phyloP scores from a whole-genome alignment of 176 grass and related monocot genomes.

The Ensete glaucum region DNA sequence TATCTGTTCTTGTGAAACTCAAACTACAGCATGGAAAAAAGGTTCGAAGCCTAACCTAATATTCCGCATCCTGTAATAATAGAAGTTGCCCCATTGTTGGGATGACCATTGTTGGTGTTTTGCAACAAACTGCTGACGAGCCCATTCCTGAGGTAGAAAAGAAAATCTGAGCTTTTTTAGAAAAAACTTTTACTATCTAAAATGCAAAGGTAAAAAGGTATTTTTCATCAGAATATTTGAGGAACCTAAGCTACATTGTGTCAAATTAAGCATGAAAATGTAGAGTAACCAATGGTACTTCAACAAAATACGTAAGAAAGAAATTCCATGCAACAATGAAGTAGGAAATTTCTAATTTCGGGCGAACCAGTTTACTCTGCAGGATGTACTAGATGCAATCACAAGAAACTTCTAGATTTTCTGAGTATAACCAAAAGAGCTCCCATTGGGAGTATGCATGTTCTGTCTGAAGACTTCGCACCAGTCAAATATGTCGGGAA shows the following conservation, averaged over 20 bases:
- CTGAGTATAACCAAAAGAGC: too few relatives aligned
- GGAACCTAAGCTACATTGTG: too few relatives aligned
- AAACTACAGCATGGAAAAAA: background rate
- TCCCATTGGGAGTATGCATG: too few relatives aligned
- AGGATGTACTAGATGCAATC: too few relatives aligned
- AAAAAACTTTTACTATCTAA: background rate
- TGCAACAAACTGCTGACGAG: constrained; percentile 77
- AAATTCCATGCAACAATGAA: too few relatives aligned
- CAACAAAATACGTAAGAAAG: background rate
- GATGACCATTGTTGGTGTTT: constrained; percentile 98
- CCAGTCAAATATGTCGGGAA: too few relatives aligned
- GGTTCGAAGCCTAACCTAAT: constrained; percentile 50
- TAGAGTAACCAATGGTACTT: background rate
- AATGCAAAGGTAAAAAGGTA: background rate
- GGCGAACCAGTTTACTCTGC: too few relatives aligned
- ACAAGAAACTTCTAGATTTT: too few relatives aligned
- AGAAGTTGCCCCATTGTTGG: constrained; percentile 97
- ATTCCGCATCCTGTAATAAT: constrained; percentile 92
- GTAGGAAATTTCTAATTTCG: too few relatives aligned
- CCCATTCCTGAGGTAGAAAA: constrained; percentile 56
- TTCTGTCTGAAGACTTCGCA: too few relatives aligned
- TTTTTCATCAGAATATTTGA: background rate
- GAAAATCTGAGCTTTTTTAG: background rate
- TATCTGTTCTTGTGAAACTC: too few relatives aligned
- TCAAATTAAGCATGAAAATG: background rate